Evolutionary conservation across 2,329 filamentous ascomycete genomes (phyloP), one percentile per base, ranked within the genome.

Genomic region (Capronia coronata): DNA sequence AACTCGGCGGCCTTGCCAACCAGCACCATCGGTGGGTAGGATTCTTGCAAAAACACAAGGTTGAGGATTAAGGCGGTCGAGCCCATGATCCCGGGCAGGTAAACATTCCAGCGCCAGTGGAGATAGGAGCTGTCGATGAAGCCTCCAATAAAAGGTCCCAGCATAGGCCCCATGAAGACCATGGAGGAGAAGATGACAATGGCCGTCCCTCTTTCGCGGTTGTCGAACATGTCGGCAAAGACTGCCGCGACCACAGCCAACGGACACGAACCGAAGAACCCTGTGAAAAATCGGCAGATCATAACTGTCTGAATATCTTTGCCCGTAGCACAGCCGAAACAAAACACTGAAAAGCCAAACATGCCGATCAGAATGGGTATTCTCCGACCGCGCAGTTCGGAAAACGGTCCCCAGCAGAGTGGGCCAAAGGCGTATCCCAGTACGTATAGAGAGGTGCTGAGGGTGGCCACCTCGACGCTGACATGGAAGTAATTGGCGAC

Each of bases 401-500:
- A 76, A 2, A 77, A 67, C 0, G 78, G 77, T 0, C 76, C 78
- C 71, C 73, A 76, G 2, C 75, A 43, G 10, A 70, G 61, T 2
- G 72, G 72, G 1, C 72, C 72, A n/a, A 71, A 70, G 10, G 71
- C 72, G 56, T 73, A 75, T 2, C 72, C 72, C 7, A 74, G 57
- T 38, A 75, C 64, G 58, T 68, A 73, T 1, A 73, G 57, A 1
- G 64, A 68, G 9, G 70, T 62, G 13, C 68, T 69, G 5, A 71
- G 61, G 9, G 67, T 60, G 3, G 64, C 64, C 8, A 72, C 70
- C 51, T 70, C 67, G 1, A 55, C 59, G 3, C 66, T 66, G 41
- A 88, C 83, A 52, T 72, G 58, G 59, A 81, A 90, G 59, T 81
- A 66, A 2, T 52, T 48, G 2, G 79, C 76, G 9, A 89, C 73